Base-by-base conservation (phyloP, 495 filamentous ascomycete genomes). In the Cetradonia linearis region DNA sequence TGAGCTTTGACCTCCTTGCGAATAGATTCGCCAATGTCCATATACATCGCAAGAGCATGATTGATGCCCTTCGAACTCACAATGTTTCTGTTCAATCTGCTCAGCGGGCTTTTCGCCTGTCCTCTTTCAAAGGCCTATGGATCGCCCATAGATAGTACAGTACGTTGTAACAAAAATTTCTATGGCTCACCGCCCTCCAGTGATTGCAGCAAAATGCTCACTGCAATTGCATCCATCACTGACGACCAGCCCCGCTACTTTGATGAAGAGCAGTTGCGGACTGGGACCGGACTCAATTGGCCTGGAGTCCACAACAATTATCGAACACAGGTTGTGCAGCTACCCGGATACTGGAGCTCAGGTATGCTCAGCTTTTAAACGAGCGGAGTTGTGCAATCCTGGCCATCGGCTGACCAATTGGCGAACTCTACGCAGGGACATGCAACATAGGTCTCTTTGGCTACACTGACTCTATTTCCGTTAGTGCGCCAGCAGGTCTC, bases 211-310 rank as follows among this genome's bases (percentile, higher is more conserved):
- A 36, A 2, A 10, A 5, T 56, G 25, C 34, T 56, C 1, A 4
- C 20, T 28, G 16, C 23, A 6, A 14, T 56, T 31, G 54, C n/a
- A 7, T 27, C 25, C 9, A 1, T 2, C 28, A 1, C 1, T 9
- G 54, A 56, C 10, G 9, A 30, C 25, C 20, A 40, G 4, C 8
- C 20, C 23, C 54, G 54, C 23, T 56, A 27, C 25, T 56, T 56
- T 25, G 54, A 56, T 44, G 54, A 56, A 56, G 54, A 56, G 30
- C 54, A 56, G 25, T 20, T 56, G 18, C 54, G 54, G 28, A 10
- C 54, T 11, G 25, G 25, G 2, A 4, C 14, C 27, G 36, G 28
- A 16, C 18, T 56, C 13, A 23, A 44, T 14, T 56, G 18, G 18
- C 54, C 36, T 30, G 54, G 54, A n/a, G 36, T 56, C 2, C 1